Conservation (phyloP, 2,329 filamentous ascomycete species). For the Helotiales sp. region DNA sequence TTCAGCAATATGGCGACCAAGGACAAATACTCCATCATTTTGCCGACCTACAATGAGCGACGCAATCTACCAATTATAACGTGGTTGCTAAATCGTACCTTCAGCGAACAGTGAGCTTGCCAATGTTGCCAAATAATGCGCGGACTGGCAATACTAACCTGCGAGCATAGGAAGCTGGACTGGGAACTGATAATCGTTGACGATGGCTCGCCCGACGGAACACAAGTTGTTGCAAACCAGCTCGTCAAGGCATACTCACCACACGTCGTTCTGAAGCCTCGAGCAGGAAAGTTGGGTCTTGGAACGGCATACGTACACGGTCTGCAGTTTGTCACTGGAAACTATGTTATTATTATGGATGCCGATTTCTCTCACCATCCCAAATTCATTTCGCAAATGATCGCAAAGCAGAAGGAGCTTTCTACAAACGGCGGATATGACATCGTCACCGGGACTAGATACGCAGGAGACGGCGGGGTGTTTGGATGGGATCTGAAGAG, state of each 20-base stretch:
- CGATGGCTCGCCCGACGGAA: slow-evolving; percentile 96
- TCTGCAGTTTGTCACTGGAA: slow-evolving; percentile 82
- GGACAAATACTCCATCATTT: slow-evolving; percentile 94
- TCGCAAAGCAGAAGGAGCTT: slow-evolving; percentile 68
- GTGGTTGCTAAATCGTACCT: slow-evolving; percentile 91
- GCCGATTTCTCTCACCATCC: slow-evolving; percentile 99
- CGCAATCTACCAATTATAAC: slow-evolving; percentile 94
- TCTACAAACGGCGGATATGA: slow-evolving; percentile 70
- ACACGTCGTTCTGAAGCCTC: slow-evolving; percentile 81
- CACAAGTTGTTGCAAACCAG: slow-evolving; percentile 85
- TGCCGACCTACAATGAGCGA: slow-evolving; percentile 98
- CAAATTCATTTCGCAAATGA: slow-evolving; percentile 97
- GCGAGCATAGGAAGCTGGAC: slow-evolving; percentile 72
- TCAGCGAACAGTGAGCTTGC: slow-evolving; percentile 74
- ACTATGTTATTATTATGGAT: slow-evolving; percentile 99
- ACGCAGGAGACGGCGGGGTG: slow-evolving; percentile 85
- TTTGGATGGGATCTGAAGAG: slow-evolving; percentile 96
- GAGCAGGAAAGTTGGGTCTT: slow-evolving; percentile 64
- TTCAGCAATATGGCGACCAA: slow-evolving; percentile 33
- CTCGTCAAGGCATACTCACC: slow-evolving; percentile 82
- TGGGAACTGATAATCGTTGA: slow-evolving; percentile 99
- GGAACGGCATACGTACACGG: slow-evolving; percentile 36
- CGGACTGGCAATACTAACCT: not conserved
- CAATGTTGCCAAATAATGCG: not conserved
- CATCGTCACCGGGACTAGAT: slow-evolving; percentile 95